Conservation (phyloP, 1,139 yeast genomes). For the Debaryomyces fabryi region DNA sequence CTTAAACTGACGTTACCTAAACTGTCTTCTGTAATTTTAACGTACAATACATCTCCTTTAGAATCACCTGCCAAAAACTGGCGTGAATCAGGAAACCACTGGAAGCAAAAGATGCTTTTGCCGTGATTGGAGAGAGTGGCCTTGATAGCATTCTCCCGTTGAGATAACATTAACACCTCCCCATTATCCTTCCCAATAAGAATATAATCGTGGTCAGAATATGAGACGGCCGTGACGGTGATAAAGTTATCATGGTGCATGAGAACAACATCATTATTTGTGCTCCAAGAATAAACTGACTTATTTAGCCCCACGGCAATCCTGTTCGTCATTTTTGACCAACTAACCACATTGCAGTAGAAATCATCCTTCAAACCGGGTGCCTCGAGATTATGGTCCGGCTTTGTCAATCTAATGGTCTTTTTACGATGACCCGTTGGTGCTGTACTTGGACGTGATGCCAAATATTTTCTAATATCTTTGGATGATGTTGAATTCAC, state of each 20-base stretch:
- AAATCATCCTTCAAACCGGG: conserved; percentile 79
- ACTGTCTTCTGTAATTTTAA: conserved; percentile 30
- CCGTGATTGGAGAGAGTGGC: conserved; percentile 17
- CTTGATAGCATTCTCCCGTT: conserved; percentile 15
- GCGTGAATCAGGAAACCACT: conserved; percentile 57
- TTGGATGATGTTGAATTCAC: conserved; percentile 18
- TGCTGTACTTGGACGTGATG: conserved; percentile 2
- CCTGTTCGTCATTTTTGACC: conserved; percentile 58
- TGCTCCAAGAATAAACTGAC: conserved; percentile 69
- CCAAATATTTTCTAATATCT: conserved; percentile 14
- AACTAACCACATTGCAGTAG: conserved; percentile 74
- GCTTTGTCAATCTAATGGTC: conserved; percentile 10
- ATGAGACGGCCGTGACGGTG: conserved; percentile 60
- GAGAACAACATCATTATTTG: conserved; percentile 45
- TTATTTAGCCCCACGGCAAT: conserved; percentile 72
- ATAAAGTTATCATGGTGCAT: conserved; percentile 31
- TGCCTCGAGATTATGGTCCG: conserved; percentile 53
- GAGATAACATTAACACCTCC: conserved; percentile 25
- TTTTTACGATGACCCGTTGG: conserved; percentile 11
- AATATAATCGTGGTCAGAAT: conserved; percentile 49
- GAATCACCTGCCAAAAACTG: conserved; percentile 70
- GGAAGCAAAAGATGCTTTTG: conserved; percentile 57
- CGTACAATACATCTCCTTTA: conserved; percentile 57
- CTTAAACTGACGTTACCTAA: conserved; percentile 13
- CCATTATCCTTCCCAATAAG: conserved; percentile 55